These are phyloP conservation scores for Botrytis fabae DNA, from an alignment of 2,329 filamentous ascomycete species.

Conservation along the genomic window DNA sequence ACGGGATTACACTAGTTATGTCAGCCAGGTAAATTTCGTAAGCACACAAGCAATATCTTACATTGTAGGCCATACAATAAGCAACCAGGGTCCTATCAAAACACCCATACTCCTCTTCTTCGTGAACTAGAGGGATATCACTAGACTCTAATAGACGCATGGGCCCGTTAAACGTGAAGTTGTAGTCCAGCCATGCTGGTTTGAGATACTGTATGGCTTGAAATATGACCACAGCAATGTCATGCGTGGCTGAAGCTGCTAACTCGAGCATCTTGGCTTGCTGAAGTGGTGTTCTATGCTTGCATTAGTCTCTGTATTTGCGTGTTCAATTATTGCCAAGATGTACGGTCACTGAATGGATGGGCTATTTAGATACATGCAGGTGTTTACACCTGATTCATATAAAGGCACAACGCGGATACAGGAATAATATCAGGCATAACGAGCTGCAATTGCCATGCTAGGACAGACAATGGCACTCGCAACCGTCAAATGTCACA, in stretches of 20 bases:
- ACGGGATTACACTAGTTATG: slow-evolving; percentile 51
- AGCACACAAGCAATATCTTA: slow-evolving; percentile 38
- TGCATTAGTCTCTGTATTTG: slow-evolving; percentile 4
- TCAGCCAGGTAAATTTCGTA: slow-evolving; percentile 15
- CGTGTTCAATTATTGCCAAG: not conserved
- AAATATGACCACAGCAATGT: slow-evolving; percentile 63
- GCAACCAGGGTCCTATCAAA: slow-evolving; percentile 68
- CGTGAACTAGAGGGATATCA: slow-evolving; percentile 46
- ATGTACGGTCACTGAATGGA: not conserved
- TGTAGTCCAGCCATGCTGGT: slow-evolving; percentile 64
- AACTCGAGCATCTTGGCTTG: slow-evolving; percentile 57
- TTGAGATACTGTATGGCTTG: slow-evolving; percentile 62
- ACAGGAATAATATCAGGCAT: not conserved
- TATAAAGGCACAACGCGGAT: not conserved
- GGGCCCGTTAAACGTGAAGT: slow-evolving; percentile 63
- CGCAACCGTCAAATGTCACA: not conserved
- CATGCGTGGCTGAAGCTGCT: slow-evolving; percentile 62
- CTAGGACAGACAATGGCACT: slow-evolving; percentile 6
- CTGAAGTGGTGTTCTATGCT: slow-evolving; percentile 50
- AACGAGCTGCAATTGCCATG: not conserved
- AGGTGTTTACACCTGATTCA: not conserved
- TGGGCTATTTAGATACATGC: not conserved
- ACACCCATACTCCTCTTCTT: slow-evolving; percentile 59
- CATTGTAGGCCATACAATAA: slow-evolving; percentile 68
- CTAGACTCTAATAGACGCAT: slow-evolving; percentile 52